A percentile compares a stretch with the other conserved stretches of the same genome.
These are phyloP conservation scores for Colletotrichum salicis DNA, from an alignment of 2,329 filamentous ascomycete genomes.

Conservation along the genomic window DNA sequence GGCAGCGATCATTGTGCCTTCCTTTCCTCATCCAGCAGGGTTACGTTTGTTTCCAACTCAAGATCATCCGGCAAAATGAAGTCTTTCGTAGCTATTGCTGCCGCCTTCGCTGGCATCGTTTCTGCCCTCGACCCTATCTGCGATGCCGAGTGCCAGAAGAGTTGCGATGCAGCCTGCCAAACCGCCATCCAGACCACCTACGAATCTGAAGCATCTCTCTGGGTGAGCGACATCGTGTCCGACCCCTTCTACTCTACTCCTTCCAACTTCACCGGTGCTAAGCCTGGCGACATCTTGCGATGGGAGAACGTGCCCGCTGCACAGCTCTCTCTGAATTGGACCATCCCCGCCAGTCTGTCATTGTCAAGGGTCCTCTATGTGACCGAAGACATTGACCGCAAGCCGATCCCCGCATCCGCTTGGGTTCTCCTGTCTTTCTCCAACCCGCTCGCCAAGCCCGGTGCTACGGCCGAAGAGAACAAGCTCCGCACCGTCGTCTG, in stretches of 20 bases:
- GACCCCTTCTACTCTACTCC: conserved; percentile 21
- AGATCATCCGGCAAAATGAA: not conserved
- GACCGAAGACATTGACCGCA: conserved; percentile 37
- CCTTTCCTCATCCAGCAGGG: not conserved
- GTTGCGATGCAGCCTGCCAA: conserved; percentile 15
- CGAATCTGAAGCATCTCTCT: conserved; percentile 9
- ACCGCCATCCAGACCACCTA: conserved; percentile 18
- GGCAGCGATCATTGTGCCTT: not conserved
- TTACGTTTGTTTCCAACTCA: not conserved
- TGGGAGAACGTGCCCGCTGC: conserved; percentile 33
- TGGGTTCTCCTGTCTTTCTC: conserved; percentile 33
- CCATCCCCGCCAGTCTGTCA: conserved; percentile 33
- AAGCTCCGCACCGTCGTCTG: conserved; percentile 36
- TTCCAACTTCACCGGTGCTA: conserved; percentile 10
- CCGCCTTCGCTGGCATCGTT: not conserved
- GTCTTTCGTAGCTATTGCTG: not conserved
- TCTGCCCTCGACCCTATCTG: conserved; percentile 5
- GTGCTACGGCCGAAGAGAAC: conserved; percentile 5
- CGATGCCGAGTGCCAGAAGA: conserved; percentile 15
- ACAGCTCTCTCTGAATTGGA: conserved; percentile 29
- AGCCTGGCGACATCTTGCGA: conserved; percentile 12
- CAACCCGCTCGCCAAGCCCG: not conserved
- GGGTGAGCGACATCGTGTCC: conserved; percentile 17
- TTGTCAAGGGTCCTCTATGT: conserved; percentile 32
- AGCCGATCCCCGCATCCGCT: conserved; percentile 32